Base-by-base conservation (phyloP, 2,329 filamentous ascomycete genomes). In the Aspergillus carbonarius region DNA sequence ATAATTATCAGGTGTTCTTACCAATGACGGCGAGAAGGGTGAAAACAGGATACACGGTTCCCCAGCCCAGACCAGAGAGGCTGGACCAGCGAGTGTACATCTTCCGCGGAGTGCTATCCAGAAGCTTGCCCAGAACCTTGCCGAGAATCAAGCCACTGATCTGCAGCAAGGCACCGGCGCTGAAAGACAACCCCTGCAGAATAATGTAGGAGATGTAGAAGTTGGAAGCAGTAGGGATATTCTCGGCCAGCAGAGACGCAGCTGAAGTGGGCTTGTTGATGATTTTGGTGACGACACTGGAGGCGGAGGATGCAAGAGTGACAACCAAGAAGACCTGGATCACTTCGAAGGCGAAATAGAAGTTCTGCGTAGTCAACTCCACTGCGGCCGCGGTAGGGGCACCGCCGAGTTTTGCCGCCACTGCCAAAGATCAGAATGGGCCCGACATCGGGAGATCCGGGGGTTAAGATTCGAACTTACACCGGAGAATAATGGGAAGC, bases 171-270 rank as follows among this genome's bases (percentile, higher is more conserved):
- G 90, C 84, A 48, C 88, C 85, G 0, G 91, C 84, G 3, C 92
- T 89, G 61, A 93, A 87, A 1, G 88, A 88, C 58, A 98, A 76
- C 34, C 93, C 96, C 75, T 98, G 95, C 2, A 99, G 85, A 32
- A 98, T 86, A 65, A 99, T 96, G 78, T 98, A 99, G 0, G 89
- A 91, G 18, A 98, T 88, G 75, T 97, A 99, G 72, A 98, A 96
- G 77, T 96, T 98, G 60, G 92, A 93, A 0, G 92, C 88, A 57
- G 85, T 88, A 17, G 95, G 95, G 5, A 99, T 81, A 59, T 90
- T 89, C 15, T 81, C 70, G 0, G 92, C 88, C 4, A 96, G 82
- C 39, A 96, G 76, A 0, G 72, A 76, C 0, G 91, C 85, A 6
- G 86, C 84, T 0, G 77, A 76, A 2, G 78, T 72, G 0, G 92